These are phyloP conservation scores for Curvularia hawaiiensis DNA, from an alignment of 2,329 filamentous ascomycete genomes.

Conservation along the genomic window DNA sequence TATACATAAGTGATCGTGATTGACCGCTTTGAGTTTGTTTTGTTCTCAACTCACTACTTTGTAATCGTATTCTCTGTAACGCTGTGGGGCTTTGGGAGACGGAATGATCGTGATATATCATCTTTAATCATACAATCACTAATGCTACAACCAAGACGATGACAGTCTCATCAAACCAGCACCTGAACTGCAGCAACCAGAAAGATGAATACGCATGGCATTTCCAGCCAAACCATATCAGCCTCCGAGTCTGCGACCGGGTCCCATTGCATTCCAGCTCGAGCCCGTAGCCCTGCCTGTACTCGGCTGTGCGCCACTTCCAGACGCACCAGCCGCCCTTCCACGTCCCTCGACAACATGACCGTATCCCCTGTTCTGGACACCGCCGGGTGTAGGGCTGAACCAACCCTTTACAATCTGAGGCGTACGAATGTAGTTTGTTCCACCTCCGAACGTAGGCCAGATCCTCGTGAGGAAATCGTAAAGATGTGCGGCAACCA, in stretches of 20 bases:
- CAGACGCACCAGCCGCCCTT: conserved; percentile 17
- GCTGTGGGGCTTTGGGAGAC: neutral
- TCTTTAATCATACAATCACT: neutral
- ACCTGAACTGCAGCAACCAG: neutral
- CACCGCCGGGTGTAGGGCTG: conserved; percentile 52
- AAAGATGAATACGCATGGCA: neutral
- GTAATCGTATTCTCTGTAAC: neutral
- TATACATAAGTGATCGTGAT: neutral
- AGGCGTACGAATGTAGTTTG: conserved; percentile 77
- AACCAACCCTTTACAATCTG: conserved; percentile 72
- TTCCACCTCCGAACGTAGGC: conserved; percentile 85
- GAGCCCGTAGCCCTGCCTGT: conserved; percentile 37
- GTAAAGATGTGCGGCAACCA: conserved; percentile 85
- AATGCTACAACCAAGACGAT: neutral
- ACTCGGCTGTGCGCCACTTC: conserved; percentile 18
- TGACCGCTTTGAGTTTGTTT: neutral
- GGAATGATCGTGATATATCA: neutral
- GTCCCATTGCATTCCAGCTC: conserved; percentile 34
- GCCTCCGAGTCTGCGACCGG: conserved; percentile 40
- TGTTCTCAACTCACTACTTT: neutral
- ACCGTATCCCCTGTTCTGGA: conserved; percentile 62
- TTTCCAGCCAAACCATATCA: conserved; percentile 14
- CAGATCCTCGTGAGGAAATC: conserved; percentile 89
- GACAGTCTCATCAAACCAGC: neutral
- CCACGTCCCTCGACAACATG: conserved; percentile 58